These are phyloP conservation scores for Lentinula lateritia DNA, from an alignment of 768 basidiomycete species.

Conservation along the genomic window DNA sequence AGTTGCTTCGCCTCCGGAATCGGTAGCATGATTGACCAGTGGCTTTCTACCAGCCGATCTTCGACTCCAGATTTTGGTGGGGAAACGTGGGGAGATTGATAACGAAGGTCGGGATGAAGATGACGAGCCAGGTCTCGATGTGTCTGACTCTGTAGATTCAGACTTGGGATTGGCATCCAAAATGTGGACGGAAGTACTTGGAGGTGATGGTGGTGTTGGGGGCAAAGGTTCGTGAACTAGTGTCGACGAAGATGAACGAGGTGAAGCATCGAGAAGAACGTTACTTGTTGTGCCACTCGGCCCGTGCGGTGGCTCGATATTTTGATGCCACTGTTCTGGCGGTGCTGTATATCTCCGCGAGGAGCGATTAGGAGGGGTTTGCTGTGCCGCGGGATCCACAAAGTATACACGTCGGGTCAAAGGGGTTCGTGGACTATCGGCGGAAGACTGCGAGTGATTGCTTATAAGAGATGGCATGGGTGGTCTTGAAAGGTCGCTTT, in stretches of 20 bases:
- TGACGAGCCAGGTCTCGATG: not conserved
- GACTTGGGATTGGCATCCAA: conserved; percentile 2
- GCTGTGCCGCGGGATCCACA: conserved; percentile 10
- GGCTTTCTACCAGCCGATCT: not conserved
- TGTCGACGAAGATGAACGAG: conserved; percentile 17
- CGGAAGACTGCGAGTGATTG: not conserved
- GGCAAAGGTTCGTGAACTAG: conserved; percentile 9
- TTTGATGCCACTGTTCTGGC: conserved; percentile 7
- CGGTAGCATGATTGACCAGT: not conserved
- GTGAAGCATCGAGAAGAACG: conserved; percentile 8
- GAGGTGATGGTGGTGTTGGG: not conserved
- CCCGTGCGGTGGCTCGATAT: not conserved
- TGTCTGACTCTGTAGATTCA: conserved; percentile 10
- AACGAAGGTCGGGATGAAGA: conserved; percentile 8
- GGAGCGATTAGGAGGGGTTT: not conserved
- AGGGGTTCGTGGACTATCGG: not conserved
- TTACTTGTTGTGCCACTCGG: not conserved
- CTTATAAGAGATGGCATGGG: not conserved
- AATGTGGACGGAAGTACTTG: conserved; percentile 9
- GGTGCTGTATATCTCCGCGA: conserved; percentile 17
- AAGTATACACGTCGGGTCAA: conserved; percentile 16
- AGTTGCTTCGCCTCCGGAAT: not conserved
- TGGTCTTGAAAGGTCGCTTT: conserved; percentile 1
- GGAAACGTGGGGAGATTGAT: conserved; percentile 1
- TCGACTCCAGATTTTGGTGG: not conserved